A percentile compares a stretch with the other conserved stretches of the same genome.
Evolutionary conservation across 2,329 filamentous ascomycete genomes (phyloP).

Genomic region (Aspergillus sojae): DNA sequence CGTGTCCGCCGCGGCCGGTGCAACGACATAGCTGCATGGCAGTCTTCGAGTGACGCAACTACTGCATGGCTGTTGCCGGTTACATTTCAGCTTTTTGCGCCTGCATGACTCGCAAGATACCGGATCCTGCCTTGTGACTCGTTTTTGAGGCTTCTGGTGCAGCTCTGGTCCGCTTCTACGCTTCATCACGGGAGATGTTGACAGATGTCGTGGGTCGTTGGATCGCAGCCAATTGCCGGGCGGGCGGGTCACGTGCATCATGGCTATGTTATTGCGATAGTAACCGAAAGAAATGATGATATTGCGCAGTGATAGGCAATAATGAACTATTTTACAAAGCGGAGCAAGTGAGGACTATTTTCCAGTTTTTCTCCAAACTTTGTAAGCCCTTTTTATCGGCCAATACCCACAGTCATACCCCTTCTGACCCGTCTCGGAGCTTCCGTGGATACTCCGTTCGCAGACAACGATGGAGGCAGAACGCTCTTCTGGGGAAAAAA

Average conservation of each 20-base stretch:
- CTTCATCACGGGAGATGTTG: constrained; percentile 23
- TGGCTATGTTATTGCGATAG: neutral
- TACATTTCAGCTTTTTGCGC: constrained; percentile 56
- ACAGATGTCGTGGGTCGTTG: neutral
- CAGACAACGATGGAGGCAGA: too few species aligned
- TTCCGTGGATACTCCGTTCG: constrained; percentile 29
- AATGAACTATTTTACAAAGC: too few species aligned
- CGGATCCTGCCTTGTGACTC: constrained; percentile 36
- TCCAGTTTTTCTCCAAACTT: neutral
- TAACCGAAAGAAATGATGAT: neutral
- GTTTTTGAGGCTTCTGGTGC: constrained; percentile 16
- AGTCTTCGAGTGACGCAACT: constrained; percentile 45
- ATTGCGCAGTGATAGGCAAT: neutral
- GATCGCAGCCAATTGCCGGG: neutral
- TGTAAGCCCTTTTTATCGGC: neutral
- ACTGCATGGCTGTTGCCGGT: constrained; percentile 54
- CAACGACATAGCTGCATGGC: constrained; percentile 28
- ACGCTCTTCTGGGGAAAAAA: too few species aligned
- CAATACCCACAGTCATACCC: too few species aligned
- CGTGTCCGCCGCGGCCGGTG: neutral
- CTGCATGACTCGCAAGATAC: constrained; percentile 45
- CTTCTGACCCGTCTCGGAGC: constrained; percentile 15
- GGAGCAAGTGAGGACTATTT: neutral
- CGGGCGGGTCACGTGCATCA: constrained; percentile 3
- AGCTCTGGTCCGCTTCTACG: constrained; percentile 16